Percentiles rank a stretch among this genome's conserved stretches.
Conservation (phyloP, 164 flowering plant species). For the Macadamia tetraphylla region DNA sequence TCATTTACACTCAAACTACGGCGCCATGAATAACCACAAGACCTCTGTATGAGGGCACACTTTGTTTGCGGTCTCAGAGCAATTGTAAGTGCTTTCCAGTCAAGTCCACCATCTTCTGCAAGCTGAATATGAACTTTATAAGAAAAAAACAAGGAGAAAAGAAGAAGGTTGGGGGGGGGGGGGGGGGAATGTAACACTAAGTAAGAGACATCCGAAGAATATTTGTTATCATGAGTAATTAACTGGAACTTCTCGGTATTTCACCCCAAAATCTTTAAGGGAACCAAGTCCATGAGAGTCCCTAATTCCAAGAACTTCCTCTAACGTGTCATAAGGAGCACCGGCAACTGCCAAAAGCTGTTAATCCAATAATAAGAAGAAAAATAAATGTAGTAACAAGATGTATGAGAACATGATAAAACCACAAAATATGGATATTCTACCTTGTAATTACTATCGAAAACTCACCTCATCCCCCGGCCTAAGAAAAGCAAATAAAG, state of each 20-base stretch:
- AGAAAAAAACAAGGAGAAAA: too few species aligned
- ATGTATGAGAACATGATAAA: conserved; percentile 1
- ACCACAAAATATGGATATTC: background rate
- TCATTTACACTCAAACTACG: conserved; percentile 69
- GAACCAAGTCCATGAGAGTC: conserved; percentile 66
- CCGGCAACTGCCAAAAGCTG: conserved; percentile 97
- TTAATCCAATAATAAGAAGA: conserved; percentile 31
- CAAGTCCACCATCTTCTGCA: conserved; percentile 74
- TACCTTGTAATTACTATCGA: background rate
- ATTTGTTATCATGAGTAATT: conserved; percentile 10
- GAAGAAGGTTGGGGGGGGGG: too few species aligned
- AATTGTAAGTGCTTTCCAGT: conserved; percentile 54
- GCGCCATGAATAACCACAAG: conserved; percentile 95
- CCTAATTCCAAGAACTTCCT: conserved; percentile 86
- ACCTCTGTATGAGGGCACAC: conserved; percentile 89
- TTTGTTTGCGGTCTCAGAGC: conserved; percentile 69
- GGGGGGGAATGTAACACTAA: background rate
- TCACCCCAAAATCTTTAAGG: conserved; percentile 68
- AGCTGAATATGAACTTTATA: conserved; percentile 36
- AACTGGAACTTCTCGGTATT: conserved; percentile 79
- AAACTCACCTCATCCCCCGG: conserved; percentile 86
- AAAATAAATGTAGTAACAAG: conserved; percentile 4
- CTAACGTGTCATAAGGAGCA: conserved; percentile 87
- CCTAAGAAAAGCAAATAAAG: conserved; percentile 74
- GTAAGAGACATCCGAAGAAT: background rate